Base-by-base conservation (phyloP, 2,329 filamentous ascomycete genomes). In the Talaromyces verruculosus region DNA sequence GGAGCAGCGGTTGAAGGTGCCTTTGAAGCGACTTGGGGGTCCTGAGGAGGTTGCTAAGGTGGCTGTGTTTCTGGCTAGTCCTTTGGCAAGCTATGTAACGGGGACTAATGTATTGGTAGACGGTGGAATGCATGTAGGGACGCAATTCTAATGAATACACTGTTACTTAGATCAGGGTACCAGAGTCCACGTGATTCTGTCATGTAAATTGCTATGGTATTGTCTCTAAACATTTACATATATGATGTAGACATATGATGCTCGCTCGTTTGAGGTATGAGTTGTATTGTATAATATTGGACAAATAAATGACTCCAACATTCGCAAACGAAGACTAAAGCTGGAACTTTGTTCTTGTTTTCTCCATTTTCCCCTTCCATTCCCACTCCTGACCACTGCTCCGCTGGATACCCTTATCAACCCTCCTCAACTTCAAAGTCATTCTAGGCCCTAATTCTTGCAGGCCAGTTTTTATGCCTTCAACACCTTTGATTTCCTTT, bases 301-400 rank as follows among this genome's bases (percentile, higher is more conserved):
- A 43, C 11, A 59, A 58, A 41, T 28, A 60, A 41, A 30, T 4
- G 17, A 59, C 35, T 37, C 11, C 22, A 60, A 39, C 55, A 39
- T 35, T n/a, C 10, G 11, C 33, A 37, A 41, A 7, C n/a, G n/a
- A 37, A 61, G n/a, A 67, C 71, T 71, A 98, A 75, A 99, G 83
- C 79, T 96, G 95, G 82, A 98, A 99, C 76, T 92, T 89, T 71
- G 94, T 98, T 73, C 95, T 85, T 75, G 91, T 84, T 83, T 97
- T 97, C 82, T 99, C 95, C 89, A 95, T 96, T 76, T 89, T 88
- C 11, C 91, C 90, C 81, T 96, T 96, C 95, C 95, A 99, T 77
- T 97, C 88, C 94, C 95, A 98, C 75, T 96, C 91, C 71, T 92
- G 87, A 43, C 92, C 92, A 78, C 87, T 89, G 57, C 79, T 89